Percentiles rank a stretch among this genome's conserved stretches.
phyloP scores from a whole-genome alignment of 257 asterid genomes.

The Solanum phureja region DNA sequence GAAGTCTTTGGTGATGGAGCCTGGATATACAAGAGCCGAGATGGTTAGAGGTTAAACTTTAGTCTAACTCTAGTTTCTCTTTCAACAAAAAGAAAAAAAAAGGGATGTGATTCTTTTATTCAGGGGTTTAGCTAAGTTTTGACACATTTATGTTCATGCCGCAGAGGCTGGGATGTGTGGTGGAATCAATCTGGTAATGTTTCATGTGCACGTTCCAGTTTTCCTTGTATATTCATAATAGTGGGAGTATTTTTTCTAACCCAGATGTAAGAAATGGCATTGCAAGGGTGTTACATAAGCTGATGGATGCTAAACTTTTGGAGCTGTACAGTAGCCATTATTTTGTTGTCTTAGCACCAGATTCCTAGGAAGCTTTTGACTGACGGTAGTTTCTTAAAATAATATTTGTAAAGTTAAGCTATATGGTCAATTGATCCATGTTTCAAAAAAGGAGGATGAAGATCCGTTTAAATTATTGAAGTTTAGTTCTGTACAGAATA shows the following conservation, averaged over 20 bases:
- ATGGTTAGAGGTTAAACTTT: slow-evolving; percentile 1
- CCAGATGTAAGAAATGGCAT: neutral
- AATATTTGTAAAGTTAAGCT: neutral
- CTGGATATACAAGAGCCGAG: slow-evolving; percentile 15
- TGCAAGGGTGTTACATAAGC: neutral
- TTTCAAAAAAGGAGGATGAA: neutral
- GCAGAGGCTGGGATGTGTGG: neutral
- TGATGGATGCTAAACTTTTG: neutral
- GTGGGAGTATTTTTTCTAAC: neutral
- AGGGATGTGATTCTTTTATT: neutral
- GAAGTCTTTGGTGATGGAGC: slow-evolving; percentile 41
- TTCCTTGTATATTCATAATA: neutral
- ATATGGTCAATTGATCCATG: neutral
- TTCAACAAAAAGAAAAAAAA: neutral
- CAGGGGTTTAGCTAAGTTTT: neutral
- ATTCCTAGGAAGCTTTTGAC: neutral
- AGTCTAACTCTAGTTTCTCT: neutral
- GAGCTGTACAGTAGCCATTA: neutral
- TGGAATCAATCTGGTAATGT: neutral
- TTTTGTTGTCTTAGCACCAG: neutral
- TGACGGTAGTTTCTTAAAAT: neutral
- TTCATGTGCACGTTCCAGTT: neutral
- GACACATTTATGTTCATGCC: neutral
- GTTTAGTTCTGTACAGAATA: neutral
- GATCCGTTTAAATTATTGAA: neutral